Evolutionary conservation across 306 rosid species (phyloP).

Genomic region (Trifolium subterraneum): DNA sequence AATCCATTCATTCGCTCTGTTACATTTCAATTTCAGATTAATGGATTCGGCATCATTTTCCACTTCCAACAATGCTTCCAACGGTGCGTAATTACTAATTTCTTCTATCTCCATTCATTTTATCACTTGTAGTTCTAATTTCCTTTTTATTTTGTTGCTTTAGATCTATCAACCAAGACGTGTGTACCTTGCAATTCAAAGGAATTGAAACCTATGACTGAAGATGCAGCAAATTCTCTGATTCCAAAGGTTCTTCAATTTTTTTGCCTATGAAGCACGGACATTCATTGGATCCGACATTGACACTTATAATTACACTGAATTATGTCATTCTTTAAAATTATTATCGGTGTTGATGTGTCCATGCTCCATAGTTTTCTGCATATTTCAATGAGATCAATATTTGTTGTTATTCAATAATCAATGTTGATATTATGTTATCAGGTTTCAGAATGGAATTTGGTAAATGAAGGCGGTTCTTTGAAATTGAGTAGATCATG

Average conservation of each 20-base stretch:
- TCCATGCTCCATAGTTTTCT: not conserved
- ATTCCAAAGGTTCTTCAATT: slow-evolving; percentile 52
- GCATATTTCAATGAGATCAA: not conserved
- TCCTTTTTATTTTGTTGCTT: not conserved
- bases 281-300: too few species aligned
- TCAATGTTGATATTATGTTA: not conserved
- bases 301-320: too few species aligned
- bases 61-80: slow-evolving; percentile 22
- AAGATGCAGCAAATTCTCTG: slow-evolving; percentile 61
- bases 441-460: slow-evolving; percentile 74
- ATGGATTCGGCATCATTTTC: slow-evolving; percentile 16
- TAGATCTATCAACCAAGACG: slow-evolving; percentile 68
- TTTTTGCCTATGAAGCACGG: too few species aligned
- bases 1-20: not conserved
- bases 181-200: slow-evolving; percentile 77
- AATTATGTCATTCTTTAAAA: too few species aligned
- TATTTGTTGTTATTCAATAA: slow-evolving; percentile 6
- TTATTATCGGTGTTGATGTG: too few species aligned
- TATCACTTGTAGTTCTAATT: not conserved
- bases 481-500: slow-evolving; percentile 68
- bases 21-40: slow-evolving; percentile 24
- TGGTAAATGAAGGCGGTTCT: slow-evolving; percentile 63
- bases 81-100: not conserved
- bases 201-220: slow-evolving; percentile 76
- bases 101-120: not conserved